phyloP scores from a whole-genome alignment of 2,329 filamentous ascomycete genomes.

The Arthrobotrys pseudoclavata region DNA sequence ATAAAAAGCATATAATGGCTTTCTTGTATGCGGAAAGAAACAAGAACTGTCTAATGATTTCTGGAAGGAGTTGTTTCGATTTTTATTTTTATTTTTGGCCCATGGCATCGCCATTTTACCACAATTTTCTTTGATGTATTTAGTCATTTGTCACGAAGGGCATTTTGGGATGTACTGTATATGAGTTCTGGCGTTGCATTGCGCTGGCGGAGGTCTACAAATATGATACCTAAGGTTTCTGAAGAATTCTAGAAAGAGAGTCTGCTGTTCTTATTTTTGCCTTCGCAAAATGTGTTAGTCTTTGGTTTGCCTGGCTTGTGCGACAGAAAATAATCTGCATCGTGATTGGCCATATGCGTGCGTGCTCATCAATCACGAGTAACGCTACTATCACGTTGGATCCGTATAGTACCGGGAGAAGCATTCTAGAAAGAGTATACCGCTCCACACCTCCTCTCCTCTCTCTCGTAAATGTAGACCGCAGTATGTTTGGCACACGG shows the following conservation, averaged over 20 bases:
- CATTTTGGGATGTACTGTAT: conserved; percentile 59
- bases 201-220: conserved; percentile 34
- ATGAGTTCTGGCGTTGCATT: conserved; percentile 57
- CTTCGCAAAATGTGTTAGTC: background rate
- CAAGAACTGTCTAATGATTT: conserved; percentile 40
- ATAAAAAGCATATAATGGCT: conserved; percentile 55
- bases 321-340: background rate
- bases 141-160: conserved; percentile 42
- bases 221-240: conserved; percentile 57
- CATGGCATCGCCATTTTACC: conserved; percentile 15
- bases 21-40: conserved; percentile 23
- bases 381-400: background rate
- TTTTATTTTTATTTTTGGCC: conserved; percentile 10
- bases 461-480: background rate
- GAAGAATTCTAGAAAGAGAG: conserved; percentile 14
- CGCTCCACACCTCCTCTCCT: conserved; percentile 4
- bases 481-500: background rate
- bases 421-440: conserved; percentile 26
- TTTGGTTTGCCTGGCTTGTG: background rate
- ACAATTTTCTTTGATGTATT: conserved; percentile 31
- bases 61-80: conserved; percentile 35
- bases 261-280: background rate
- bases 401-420: conserved; percentile 15
- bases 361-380: background rate
- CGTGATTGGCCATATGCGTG: background rate